A percentile compares a stretch with the other conserved stretches of the same genome.
Evolutionary conservation across 1,139 yeast genomes (phyloP).

Genomic region (Saccharomycopsis phalli): DNA sequence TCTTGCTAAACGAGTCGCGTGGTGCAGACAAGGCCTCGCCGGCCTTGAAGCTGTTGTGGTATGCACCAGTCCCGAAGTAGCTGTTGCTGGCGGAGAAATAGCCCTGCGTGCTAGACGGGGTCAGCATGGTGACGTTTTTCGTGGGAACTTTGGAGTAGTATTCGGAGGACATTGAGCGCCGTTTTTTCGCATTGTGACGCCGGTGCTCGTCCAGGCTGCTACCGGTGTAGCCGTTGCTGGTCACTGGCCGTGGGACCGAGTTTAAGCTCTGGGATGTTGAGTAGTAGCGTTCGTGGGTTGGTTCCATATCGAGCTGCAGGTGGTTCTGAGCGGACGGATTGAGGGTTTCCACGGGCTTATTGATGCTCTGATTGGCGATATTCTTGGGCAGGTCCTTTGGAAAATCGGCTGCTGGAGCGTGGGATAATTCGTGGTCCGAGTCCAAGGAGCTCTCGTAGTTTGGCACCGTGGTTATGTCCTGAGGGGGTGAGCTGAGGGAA

Average conservation of each 20-base stretch:
- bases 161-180: neutral
- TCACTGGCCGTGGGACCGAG: slow-evolving; percentile 7
- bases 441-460: slow-evolving; percentile 17
- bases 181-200: neutral
- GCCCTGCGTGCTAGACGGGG: neutral
- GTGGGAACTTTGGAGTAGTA: slow-evolving; percentile 10
- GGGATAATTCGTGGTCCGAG: slow-evolving; percentile 1
- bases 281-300: neutral
- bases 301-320: neutral
- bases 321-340: slow-evolving; percentile 5
- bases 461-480: slow-evolving; percentile 18
- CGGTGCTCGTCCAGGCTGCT: neutral
- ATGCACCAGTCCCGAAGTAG: slow-evolving; percentile 13
- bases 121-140: slow-evolving; percentile 13
- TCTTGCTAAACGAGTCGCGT: slow-evolving; percentile 3
- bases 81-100: slow-evolving; percentile 6
- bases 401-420: neutral
- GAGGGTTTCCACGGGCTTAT: slow-evolving; percentile 1
- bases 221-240: neutral
- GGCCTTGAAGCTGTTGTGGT: slow-evolving; percentile 15
- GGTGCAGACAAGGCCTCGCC: slow-evolving; percentile 13
- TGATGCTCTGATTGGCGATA: slow-evolving; percentile 5
- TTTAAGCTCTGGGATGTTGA: no score
- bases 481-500: slow-evolving; percentile 16
- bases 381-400: slow-evolving; percentile 3